Conservation (phyloP, 129 eudicot species). For the Tanacetum coccineum region DNA sequence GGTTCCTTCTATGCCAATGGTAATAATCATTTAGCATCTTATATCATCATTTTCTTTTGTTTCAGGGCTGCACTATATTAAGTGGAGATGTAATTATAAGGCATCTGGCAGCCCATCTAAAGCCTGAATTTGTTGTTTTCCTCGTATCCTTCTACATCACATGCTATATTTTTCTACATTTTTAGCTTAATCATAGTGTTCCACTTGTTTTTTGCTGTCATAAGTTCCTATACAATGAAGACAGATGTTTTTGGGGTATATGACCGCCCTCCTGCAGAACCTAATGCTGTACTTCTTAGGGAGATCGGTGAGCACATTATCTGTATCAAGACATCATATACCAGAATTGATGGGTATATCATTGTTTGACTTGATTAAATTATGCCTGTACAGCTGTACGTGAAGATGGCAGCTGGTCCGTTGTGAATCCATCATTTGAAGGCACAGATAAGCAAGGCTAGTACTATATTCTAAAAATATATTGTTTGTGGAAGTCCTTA, state of each 20-base stretch:
- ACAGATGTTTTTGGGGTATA: slow-evolving; percentile 95
- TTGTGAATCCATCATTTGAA: slow-evolving; percentile 55
- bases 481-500: background rate
- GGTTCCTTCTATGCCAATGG: background rate
- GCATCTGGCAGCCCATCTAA: slow-evolving; percentile 67
- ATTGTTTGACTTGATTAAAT: slow-evolving; percentile 12
- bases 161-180: background rate
- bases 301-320: slow-evolving; percentile 71
- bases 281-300: slow-evolving; percentile 66
- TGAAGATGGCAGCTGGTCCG: slow-evolving; percentile 89
- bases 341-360: background rate
- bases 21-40: slow-evolving; percentile 13
- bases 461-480: slow-evolving; percentile 3
- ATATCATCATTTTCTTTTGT: slow-evolving; percentile 7
- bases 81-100: slow-evolving; percentile 97
- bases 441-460: slow-evolving; percentile 58
- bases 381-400: slow-evolving; percentile 61
- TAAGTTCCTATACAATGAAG: slow-evolving; percentile 30
- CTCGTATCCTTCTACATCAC: slow-evolving; percentile 64
- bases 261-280: slow-evolving; percentile 93
- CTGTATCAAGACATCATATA: background rate
- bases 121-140: slow-evolving; percentile 89
- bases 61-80: slow-evolving; percentile 90
- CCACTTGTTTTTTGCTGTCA: background rate
- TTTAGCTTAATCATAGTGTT: slow-evolving; percentile 9